A percentile compares a stretch with the other conserved stretches of the same genome.
phyloP scores from a whole-genome alignment of 371 early-diverging fungal species.

The Apophysomyces sp. region DNA sequence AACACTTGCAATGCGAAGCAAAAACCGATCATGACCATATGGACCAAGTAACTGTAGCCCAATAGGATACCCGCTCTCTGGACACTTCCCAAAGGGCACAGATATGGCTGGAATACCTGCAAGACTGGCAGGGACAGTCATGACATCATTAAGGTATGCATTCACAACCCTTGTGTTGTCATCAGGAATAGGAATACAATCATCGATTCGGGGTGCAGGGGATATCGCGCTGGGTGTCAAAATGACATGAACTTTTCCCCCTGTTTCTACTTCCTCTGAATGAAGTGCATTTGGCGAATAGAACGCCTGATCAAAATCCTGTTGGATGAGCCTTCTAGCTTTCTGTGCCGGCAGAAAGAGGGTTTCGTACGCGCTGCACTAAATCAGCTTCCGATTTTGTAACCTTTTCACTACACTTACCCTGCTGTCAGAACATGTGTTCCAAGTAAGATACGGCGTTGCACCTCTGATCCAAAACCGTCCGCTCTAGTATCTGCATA shows the following conservation, averaged over 20 bases:
- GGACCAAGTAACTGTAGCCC: slow-evolving; percentile 84
- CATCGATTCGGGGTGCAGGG: slow-evolving; percentile 57
- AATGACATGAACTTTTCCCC: slow-evolving; percentile 58
- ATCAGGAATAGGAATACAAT: slow-evolving; percentile 23
- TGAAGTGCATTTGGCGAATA: slow-evolving; percentile 34
- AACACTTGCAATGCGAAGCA: slow-evolving; percentile 44
- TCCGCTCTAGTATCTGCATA: slow-evolving; percentile 65
- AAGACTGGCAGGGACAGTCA: slow-evolving; percentile 88
- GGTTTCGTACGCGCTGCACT: slow-evolving; percentile 53
- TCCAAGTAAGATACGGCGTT: slow-evolving; percentile 81
- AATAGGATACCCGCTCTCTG: slow-evolving; percentile 56
- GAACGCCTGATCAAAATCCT: slow-evolving; percentile 79
- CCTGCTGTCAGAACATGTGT: slow-evolving; percentile 81
- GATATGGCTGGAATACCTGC: slow-evolving; percentile 79
- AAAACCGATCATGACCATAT: slow-evolving; percentile 73
- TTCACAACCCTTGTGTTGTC: slow-evolving; percentile 21
- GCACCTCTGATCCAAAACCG: slow-evolving; percentile 84
- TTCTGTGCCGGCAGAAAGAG: slow-evolving; percentile 81
- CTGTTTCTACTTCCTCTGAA: background rate
- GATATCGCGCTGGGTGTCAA: slow-evolving; percentile 73
- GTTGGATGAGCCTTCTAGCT: slow-evolving; percentile 74
- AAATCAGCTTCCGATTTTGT: background rate
- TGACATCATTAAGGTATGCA: slow-evolving; percentile 83
- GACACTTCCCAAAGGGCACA: slow-evolving; percentile 53
- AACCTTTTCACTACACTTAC: slow-evolving; percentile 29